phyloP scores from a whole-genome alignment of 169 alveolate genomes.

The Plasmodium yoelii region DNA sequence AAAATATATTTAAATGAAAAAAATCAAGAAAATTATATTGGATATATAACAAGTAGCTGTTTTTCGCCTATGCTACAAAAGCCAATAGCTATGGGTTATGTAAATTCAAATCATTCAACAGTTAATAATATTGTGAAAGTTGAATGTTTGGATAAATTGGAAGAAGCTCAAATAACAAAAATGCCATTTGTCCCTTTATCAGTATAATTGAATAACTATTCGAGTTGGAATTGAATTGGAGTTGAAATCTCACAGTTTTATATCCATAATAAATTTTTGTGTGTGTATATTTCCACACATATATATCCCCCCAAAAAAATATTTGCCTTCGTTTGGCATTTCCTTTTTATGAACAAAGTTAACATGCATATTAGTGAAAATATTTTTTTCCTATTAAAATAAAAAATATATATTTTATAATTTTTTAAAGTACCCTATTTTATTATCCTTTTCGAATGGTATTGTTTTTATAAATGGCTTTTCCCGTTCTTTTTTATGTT shows the following conservation, averaged over 20 bases:
- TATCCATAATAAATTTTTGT: background rate
- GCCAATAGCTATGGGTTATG: slow-evolving; percentile 76
- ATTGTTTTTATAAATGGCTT: too few species aligned
- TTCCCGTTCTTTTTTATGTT: too few species aligned
- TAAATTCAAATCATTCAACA: slow-evolving; percentile 27
- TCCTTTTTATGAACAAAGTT: too few species aligned
- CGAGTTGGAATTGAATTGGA: background rate
- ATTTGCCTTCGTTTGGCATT: too few species aligned
- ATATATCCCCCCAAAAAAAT: too few species aligned
- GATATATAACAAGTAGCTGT: slow-evolving; percentile 65
- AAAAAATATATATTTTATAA: too few species aligned
- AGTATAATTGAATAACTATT: slow-evolving; percentile 34
- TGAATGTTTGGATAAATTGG: slow-evolving; percentile 42
- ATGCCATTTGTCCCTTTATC: slow-evolving; percentile 77
- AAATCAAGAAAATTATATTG: slow-evolving; percentile 32
- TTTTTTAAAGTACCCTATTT: too few species aligned
- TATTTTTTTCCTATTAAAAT: too few species aligned
- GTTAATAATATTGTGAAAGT: slow-evolving; percentile 38
- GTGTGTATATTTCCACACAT: too few species aligned
- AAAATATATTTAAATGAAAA: slow-evolving; percentile 55
- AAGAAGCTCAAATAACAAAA: slow-evolving; percentile 59
- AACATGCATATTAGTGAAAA: too few species aligned
- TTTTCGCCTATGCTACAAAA: slow-evolving; percentile 71
- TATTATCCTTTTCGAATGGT: too few species aligned
- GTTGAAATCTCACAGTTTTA: background rate